These are phyloP conservation scores for Penicillium cataractarum DNA, from an alignment of 495 filamentous ascomycete species.

Conservation along the genomic window DNA sequence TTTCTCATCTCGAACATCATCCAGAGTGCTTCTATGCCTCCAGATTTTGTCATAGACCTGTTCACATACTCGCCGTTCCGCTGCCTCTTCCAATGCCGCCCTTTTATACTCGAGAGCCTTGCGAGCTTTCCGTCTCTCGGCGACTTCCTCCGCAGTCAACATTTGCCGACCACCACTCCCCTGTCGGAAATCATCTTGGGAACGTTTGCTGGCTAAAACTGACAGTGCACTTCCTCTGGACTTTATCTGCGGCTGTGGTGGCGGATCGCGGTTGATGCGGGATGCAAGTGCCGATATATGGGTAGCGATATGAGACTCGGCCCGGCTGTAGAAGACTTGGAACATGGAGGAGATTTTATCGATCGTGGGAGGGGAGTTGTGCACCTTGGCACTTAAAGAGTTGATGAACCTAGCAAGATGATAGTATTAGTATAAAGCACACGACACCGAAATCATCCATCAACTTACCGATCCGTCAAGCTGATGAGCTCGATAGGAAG, in stretches of 20 bases:
- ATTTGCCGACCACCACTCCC: slow-evolving; percentile 72
- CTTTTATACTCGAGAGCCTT: slow-evolving; percentile 76
- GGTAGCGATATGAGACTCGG: slow-evolving; percentile 80
- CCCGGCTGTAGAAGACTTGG: slow-evolving; percentile 89
- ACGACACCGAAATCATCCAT: neutral
- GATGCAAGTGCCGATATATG: slow-evolving; percentile 84
- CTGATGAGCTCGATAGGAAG: slow-evolving; percentile 91
- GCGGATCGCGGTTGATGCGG: slow-evolving; percentile 66
- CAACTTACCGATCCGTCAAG: slow-evolving; percentile 76
- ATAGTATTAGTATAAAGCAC: neutral
- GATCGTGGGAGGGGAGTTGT: slow-evolving; percentile 79
- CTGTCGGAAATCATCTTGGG: slow-evolving; percentile 33
- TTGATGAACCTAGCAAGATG: slow-evolving; percentile 83
- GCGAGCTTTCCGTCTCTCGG: slow-evolving; percentile 74
- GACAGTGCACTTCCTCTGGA: slow-evolving; percentile 25
- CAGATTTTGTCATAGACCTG: slow-evolving; percentile 85
- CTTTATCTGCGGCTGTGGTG: slow-evolving; percentile 50
- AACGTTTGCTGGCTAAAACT: slow-evolving; percentile 28
- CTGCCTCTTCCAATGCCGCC: slow-evolving; percentile 81
- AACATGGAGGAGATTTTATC: slow-evolving; percentile 84
- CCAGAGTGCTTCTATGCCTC: slow-evolving; percentile 87
- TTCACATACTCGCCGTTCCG: slow-evolving; percentile 87
- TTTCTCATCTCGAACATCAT: slow-evolving; percentile 94
- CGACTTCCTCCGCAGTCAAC: slow-evolving; percentile 85
- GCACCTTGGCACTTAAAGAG: slow-evolving; percentile 83